Evolutionary conservation across 2,329 filamentous ascomycete species (phyloP), one percentile per base, ranked within the genome.

Genomic region (Exophiala xenobiotica): DNA sequence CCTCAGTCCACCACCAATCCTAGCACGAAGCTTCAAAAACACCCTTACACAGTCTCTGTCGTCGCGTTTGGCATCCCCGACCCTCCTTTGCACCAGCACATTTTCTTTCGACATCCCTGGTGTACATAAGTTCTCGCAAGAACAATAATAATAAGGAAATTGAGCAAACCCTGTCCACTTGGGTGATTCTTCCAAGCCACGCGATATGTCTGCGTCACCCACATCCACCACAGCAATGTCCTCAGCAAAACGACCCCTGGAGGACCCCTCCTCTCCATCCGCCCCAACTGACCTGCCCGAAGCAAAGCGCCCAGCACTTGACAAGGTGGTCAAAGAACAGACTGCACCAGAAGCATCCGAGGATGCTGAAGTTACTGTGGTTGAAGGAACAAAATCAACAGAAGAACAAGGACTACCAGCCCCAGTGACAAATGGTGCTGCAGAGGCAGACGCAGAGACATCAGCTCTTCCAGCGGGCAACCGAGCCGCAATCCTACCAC

Each of bases 221-320:
- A 49, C 53, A 18, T 61, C 58, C 59, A 67, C 65, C 58, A 74
- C 70, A 54, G 74, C 70, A 51, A 67, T 75, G 53, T 70, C 74
- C 59, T 75, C 74, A 57, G 70, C 74, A 58, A 99, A 99, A 82
- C 90, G 93, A 67, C 93, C 93, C 56, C 83, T 99, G 60, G 93
- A 99, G 78, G 93, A 97, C 68, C 88, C 92, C 8, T 97, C 93
- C 14, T 99, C 93, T 7, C 93, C 93, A 27, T 95, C 90, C 24
- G 88, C 88, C 57, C 86, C 87, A 31, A 90, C 83, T 68, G 93
- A 97, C 65, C 91, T 96, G 69, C 93, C 95, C 47, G 93, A 99
- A 64, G 93, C 93, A 57, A 99, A 99, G 77, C 88, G 93, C 62
- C 93, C 90, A 42, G 93, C 93, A 31, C 83, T 99, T 57, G 92